Evolutionary conservation across 257 asterid genomes (phyloP).

Genomic region (Verbena officinalis): DNA sequence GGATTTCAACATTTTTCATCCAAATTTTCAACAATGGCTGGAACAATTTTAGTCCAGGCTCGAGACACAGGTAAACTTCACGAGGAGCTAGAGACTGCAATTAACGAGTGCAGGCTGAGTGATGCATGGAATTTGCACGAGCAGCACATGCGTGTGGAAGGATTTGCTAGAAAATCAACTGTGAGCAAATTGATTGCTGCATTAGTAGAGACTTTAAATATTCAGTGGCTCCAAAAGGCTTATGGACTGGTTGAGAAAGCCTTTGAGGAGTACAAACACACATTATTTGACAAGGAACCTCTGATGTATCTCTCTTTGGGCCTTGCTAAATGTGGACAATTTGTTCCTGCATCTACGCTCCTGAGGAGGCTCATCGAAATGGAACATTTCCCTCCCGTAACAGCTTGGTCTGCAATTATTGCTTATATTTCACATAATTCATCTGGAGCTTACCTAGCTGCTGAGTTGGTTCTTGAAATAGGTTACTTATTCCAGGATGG

Average conservation of each 20-base stretch:
- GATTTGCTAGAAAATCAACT: slow-evolving; percentile 74
- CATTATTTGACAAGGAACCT: slow-evolving; percentile 60
- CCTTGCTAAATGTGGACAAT: slow-evolving; percentile 71
- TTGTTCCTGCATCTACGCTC: slow-evolving; percentile 75
- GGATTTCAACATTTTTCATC: slow-evolving; percentile 31
- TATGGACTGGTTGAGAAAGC: slow-evolving; percentile 77
- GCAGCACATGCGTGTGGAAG: slow-evolving; percentile 72
- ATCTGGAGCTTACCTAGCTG: slow-evolving; percentile 77
- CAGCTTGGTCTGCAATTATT: slow-evolving; percentile 79
- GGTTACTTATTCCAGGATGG: slow-evolving; percentile 89
- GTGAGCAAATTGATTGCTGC: slow-evolving; percentile 59
- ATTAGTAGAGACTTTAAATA: slow-evolving; percentile 51
- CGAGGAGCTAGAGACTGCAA: slow-evolving; percentile 69
- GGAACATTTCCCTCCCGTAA: slow-evolving; percentile 71
- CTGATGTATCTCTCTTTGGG: slow-evolving; percentile 70
- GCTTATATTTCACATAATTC: slow-evolving; percentile 67
- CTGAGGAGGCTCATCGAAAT: slow-evolving; percentile 81
- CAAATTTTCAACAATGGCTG: slow-evolving; percentile 53
- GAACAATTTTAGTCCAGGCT: slow-evolving; percentile 82
- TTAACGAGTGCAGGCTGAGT: slow-evolving; percentile 49
- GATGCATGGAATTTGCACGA: slow-evolving; percentile 85
- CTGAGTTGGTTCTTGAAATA: slow-evolving; percentile 83
- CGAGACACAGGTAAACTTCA: slow-evolving; percentile 77
- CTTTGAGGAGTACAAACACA: slow-evolving; percentile 62
- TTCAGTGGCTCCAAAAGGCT: slow-evolving; percentile 68